Evolutionary conservation across 2,329 filamentous ascomycete genomes (phyloP).

Genomic region (Dothistroma pini): DNA sequence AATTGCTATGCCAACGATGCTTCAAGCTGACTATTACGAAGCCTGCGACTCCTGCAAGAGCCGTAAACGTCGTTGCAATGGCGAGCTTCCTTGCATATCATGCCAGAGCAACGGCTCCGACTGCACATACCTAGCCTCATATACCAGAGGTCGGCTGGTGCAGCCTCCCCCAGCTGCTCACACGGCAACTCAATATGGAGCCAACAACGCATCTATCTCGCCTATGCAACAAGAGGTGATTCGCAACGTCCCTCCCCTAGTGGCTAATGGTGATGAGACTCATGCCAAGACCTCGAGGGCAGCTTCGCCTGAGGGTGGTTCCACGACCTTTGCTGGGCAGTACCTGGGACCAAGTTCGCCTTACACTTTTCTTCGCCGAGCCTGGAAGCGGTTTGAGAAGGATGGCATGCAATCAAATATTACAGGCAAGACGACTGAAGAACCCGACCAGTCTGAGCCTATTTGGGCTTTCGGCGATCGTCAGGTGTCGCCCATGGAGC

Average conservation of each 20-base stretch:
- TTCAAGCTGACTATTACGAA: constrained; percentile 8
- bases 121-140: constrained; percentile 51
- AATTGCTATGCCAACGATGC: constrained; percentile 1
- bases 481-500: constrained; percentile 36
- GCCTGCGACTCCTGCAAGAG: constrained; percentile 35
- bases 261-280: constrained; percentile 12
- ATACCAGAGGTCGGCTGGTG: constrained; percentile 41
- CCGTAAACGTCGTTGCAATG: constrained; percentile 42
- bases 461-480: constrained; percentile 53
- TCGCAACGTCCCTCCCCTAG: not conserved
- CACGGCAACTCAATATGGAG: constrained; percentile 2
- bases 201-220: constrained; percentile 8
- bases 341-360: constrained; percentile 30
- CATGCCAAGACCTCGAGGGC: constrained; percentile 15
- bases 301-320: constrained; percentile 17
- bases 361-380: constrained; percentile 45
- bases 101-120: constrained; percentile 33
- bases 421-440: constrained; percentile 12
- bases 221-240: constrained; percentile 5
- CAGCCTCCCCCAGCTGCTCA: constrained; percentile 34
- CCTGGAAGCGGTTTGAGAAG: constrained; percentile 48
- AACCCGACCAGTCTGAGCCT: constrained; percentile 40
- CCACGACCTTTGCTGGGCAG: constrained; percentile 23
- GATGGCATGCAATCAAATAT: constrained; percentile 6
- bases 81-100: constrained; percentile 39